Evolutionary conservation across 1,284 basidiomycete genomes (phyloP), one percentile per base, ranked within the genome.

Genomic region (Ceraceosorus guamensis): DNA sequence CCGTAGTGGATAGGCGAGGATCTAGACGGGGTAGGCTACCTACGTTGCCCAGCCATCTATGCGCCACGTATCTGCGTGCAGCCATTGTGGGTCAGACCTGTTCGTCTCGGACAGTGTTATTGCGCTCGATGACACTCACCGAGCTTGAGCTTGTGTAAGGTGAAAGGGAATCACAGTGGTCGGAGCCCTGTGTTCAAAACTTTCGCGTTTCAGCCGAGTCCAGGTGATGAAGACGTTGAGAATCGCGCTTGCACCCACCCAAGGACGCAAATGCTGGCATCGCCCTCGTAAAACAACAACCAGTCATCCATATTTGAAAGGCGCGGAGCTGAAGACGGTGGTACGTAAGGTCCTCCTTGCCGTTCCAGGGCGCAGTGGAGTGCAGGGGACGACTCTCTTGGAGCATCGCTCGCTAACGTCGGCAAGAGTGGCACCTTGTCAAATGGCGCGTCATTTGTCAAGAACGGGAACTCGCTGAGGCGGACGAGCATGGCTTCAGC

Each of bases 111-210:
- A n/a, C 35, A 16, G 13, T 14, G 16, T 37, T 37, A 51, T 32
- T 16, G 33, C 30, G 48, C 49, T 48, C 3, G 59, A 53, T 1
- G 59, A 57, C 2, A 65, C 60, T 34, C 63, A 61, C 3, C 70
- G 55, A 0, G 65, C 53, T 41, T 75, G 73, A 8, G 61, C 55
- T 11, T 74, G 67, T 2, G 67, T 62, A 8, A 74, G 48, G 0
- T 68, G 72, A 57, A 71, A 71, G n/a, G 73, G 73, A 3, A 75
- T 66, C 44, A 74, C 68, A 6, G 61, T 58, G 3, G 62, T 62
- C 3, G 72, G 73, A 41, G 37, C 37, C 8, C 37, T 41, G 37
- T n/a, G 37, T n/a, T n/a, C n/a, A n/a, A n/a, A n/a, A n/a, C n/a
- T n/a, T n/a, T n/a, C n/a, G n/a, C n/a, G n/a, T n/a, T n/a, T n/a